Evolutionary conservation across 805 yeast genomes (phyloP).

Genomic region (Pichia gijzeniarum): DNA sequence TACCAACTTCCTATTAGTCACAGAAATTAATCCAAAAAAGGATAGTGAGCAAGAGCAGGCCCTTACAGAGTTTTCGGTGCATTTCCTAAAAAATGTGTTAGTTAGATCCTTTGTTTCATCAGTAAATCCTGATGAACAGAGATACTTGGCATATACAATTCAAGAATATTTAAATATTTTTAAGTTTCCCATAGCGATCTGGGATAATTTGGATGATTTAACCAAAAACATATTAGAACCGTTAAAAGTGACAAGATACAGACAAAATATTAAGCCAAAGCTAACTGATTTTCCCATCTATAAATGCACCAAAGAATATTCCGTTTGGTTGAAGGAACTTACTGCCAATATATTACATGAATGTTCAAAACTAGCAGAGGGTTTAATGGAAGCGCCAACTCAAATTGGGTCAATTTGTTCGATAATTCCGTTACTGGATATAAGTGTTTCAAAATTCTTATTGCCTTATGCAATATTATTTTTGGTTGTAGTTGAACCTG

Average conservation of each 20-base stretch:
- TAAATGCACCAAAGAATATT: conserved; percentile 46
- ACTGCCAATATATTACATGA: conserved; percentile 59
- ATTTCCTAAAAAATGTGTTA: conserved; percentile 61
- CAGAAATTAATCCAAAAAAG: conserved; percentile 38
- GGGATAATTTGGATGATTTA: conserved; percentile 59
- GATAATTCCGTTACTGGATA: conserved; percentile 36
- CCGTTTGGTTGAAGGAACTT: conserved; percentile 66
- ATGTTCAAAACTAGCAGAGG: conserved; percentile 20
- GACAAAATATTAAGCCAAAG: conserved; percentile 40
- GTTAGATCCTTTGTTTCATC: conserved; percentile 87
- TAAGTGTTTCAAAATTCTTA: conserved; percentile 59
- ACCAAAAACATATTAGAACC: conserved; percentile 74
- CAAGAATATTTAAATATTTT: conserved; percentile 59
- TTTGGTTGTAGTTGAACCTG: conserved; percentile 35
- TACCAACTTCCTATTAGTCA: conserved; percentile 12
- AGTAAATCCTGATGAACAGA: conserved; percentile 76
- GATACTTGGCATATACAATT: conserved; percentile 79
- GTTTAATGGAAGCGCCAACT: conserved; percentile 3
- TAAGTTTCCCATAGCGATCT: conserved; percentile 24
- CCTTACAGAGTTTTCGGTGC: conserved; percentile 53
- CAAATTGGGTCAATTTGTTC: conserved; percentile 5
- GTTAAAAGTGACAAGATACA: conserved; percentile 60
- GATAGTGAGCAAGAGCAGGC: conserved; percentile 57
- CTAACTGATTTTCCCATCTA: conserved; percentile 59
- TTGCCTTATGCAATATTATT: conserved; percentile 73